Evolutionary conservation across 192 early-diverging fungal genomes (phyloP), one percentile per base, ranked within the genome.

Genomic region (Chytriomyces confervae): DNA sequence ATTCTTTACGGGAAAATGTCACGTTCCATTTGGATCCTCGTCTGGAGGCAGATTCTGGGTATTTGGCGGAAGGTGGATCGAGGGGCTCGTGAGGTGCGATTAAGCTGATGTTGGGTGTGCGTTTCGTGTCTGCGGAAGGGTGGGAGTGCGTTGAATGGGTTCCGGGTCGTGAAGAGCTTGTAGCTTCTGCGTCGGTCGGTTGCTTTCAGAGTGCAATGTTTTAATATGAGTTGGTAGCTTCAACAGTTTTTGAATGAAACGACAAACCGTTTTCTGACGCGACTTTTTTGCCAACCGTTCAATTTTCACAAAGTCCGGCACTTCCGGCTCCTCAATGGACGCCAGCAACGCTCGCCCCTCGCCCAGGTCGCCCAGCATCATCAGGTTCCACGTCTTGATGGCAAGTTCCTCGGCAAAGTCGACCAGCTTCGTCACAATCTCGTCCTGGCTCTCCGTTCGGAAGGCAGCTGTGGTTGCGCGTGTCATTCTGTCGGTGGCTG

Each of bases 361-460:
- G 29, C 72, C 48, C 8, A 74, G 45, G 9, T 74, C 72, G 20
- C 72, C 72, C 9, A 23, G 27, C n/a, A 16, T 60, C 72, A 74
- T 74, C 24, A 62, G 72, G 29, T 74, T 20, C 44, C 49, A 74
- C 3, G 72, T 74, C n/a, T 62, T 61, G 0, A 23, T 24, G 1
- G 72, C 72, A 46, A 74, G 72, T 23, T 74, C 62, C 50, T 74
- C 60, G 9, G 72, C 72, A 63, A 63, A 74, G 43, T 74, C 53
- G 8, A 74, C 72, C 8, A 74, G 57, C 27, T 63, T 61, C 18
- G 49, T 49, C 18, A 71, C 69, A 53, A 71, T 71, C 27, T 27
- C 20, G 6, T 71, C 69, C 48, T 71, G 69, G 18, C 45, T 49
- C 8, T 71, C 69, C 6, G 69, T 71, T 27, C 69, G 8, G 24